A percentile compares a stretch with the other conserved stretches of the same genome.
Evolutionary conservation across 768 basidiomycete species (phyloP).

Genomic region (Pleurotus cornucopiae): DNA sequence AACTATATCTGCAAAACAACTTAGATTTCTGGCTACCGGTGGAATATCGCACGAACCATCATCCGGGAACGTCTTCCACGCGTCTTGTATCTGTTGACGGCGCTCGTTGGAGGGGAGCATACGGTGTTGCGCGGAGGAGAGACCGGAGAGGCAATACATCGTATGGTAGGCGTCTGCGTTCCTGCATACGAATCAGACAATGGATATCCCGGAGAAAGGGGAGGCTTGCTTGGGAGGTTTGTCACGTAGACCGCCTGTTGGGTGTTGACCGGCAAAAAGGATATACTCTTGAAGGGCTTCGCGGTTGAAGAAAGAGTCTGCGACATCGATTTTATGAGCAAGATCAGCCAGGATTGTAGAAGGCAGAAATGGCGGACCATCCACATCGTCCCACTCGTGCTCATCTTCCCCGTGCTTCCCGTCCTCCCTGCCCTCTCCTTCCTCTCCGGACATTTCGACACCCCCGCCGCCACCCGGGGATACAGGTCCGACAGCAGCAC

Average conservation of each 20-base stretch:
- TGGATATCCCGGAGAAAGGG: neutral
- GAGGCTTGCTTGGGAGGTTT: constrained; percentile 86
- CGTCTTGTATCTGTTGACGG: constrained; percentile 24
- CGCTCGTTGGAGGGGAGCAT: constrained; percentile 45
- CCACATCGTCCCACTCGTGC: constrained; percentile 61
- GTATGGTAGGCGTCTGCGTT: constrained; percentile 95
- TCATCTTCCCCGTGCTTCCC: constrained; percentile 10
- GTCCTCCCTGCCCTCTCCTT: constrained; percentile 10
- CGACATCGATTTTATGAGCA: neutral
- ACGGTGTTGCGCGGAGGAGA: constrained; percentile 84
- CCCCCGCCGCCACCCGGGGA: constrained; percentile 20
- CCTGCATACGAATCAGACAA: constrained; percentile 30
- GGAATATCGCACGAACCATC: too few relatives aligned
- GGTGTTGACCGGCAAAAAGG: constrained; percentile 80
- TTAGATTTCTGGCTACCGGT: too few relatives aligned
- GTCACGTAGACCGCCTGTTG: constrained; percentile 84
- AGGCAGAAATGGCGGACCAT: constrained; percentile 37
- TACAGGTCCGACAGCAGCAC: constrained; percentile 15
- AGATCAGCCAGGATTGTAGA: too few relatives aligned
- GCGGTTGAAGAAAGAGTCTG: constrained; percentile 52
- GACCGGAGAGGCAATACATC: constrained; percentile 85
- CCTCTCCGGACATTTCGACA: constrained; percentile 16
- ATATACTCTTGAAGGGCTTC: constrained; percentile 84
- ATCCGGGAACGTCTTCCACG: constrained; percentile 28
- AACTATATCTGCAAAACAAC: constrained; percentile 17